A percentile compares a stretch with the other conserved stretches of the same genome.
These are phyloP conservation scores for Calocera cornea DNA, from an alignment of 768 basidiomycete genomes.

Conservation along the genomic window DNA sequence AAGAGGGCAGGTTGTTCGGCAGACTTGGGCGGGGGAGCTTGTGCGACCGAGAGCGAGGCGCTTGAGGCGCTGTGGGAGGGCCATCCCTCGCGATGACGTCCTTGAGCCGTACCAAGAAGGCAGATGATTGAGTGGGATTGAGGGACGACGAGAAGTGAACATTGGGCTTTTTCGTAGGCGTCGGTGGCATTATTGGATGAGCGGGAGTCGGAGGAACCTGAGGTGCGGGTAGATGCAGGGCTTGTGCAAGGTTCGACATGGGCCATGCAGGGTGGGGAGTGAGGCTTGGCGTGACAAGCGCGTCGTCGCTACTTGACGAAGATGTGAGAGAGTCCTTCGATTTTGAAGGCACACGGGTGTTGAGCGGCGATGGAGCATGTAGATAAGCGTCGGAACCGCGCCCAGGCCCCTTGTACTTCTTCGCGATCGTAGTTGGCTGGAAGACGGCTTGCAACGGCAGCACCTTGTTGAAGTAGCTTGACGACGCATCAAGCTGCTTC, in stretches of 20 bases:
- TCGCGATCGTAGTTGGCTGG: neutral
- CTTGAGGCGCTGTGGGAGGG: neutral
- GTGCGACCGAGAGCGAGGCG: neutral
- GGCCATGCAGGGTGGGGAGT: neutral
- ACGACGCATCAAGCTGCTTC: neutral
- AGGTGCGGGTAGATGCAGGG: neutral
- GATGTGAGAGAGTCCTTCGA: neutral
- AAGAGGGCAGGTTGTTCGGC: neutral
- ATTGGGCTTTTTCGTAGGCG: neutral
- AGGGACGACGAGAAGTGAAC: neutral
- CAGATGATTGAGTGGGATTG: neutral
- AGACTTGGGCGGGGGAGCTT: neutral
- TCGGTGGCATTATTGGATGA: conserved; percentile 1
- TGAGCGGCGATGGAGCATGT: neutral
- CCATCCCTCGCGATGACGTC: neutral
- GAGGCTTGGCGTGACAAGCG: neutral
- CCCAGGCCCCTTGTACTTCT: conserved; percentile 1
- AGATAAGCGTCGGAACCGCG: neutral
- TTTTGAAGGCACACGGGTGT: neutral
- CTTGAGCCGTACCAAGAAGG: conserved; percentile 1
- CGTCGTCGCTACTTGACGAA: neutral
- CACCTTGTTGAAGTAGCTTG: neutral
- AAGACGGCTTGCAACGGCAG: neutral
- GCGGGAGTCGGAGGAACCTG: neutral
- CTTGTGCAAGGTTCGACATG: neutral